These are phyloP conservation scores for Calonectria naviculata DNA, from an alignment of 2,329 filamentous ascomycete genomes.

Conservation along the genomic window DNA sequence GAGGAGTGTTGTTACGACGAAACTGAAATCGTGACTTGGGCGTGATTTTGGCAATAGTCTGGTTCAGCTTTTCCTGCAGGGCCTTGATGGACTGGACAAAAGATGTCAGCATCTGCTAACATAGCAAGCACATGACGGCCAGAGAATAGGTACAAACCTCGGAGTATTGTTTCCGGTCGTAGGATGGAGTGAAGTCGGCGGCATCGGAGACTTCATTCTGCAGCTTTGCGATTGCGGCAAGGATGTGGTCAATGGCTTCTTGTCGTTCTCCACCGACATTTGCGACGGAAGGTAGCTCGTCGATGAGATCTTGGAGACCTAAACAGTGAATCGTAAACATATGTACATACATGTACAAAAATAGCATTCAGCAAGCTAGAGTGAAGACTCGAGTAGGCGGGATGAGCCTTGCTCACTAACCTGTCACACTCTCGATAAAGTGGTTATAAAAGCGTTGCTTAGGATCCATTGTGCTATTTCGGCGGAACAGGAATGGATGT, in stretches of 20 bases:
- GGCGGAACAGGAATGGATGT: slow-evolving; percentile 38
- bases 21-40: slow-evolving; percentile 89
- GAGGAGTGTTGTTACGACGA: slow-evolving; percentile 55
- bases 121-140: background rate
- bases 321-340: background rate
- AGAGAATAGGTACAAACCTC: slow-evolving; percentile 63
- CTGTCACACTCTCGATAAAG: slow-evolving; percentile 80
- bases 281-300: slow-evolving; percentile 71
- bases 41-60: slow-evolving; percentile 73
- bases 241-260: slow-evolving; percentile 83
- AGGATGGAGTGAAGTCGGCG: slow-evolving; percentile 83
- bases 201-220: slow-evolving; percentile 89
- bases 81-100: slow-evolving; percentile 79
- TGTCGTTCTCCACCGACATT: slow-evolving; percentile 77
- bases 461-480: slow-evolving; percentile 46
- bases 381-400: slow-evolving; percentile 7
- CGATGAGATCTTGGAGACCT: slow-evolving; percentile 84
- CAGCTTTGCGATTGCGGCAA: slow-evolving; percentile 82
- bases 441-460: slow-evolving; percentile 88
- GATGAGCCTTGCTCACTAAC: slow-evolving; percentile 57
- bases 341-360: background rate
- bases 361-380: background rate
- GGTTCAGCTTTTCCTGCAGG: slow-evolving; percentile 81
- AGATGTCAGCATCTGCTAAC: background rate
- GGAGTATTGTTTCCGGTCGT: slow-evolving; percentile 89